Percentiles rank a stretch among this genome's conserved stretches.
Evolutionary conservation across 192 early-diverging fungal species (phyloP).

Genomic region (Chytriomyces hyalinus): DNA sequence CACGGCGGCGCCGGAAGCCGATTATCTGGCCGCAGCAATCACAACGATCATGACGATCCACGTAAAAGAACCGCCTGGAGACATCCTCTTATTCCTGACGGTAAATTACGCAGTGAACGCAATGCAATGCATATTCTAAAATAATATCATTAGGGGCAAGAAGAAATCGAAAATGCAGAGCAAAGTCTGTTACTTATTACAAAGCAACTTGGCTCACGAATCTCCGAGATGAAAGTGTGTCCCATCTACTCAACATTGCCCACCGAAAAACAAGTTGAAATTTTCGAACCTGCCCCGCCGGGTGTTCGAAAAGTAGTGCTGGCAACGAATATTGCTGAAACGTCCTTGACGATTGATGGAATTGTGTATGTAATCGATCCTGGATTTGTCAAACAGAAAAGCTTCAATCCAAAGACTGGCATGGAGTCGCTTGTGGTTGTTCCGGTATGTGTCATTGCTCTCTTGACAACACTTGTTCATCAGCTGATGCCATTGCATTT

Average conservation of each 20-base stretch:
- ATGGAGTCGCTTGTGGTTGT: constrained; percentile 96
- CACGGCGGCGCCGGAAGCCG: constrained; percentile 95
- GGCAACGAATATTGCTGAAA: constrained; percentile 99
- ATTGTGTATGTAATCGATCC: constrained; percentile 95
- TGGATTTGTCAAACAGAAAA: constrained; percentile 96
- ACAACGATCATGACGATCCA: constrained; percentile 73
- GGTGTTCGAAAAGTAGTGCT: constrained; percentile 82
- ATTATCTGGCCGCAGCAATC: constrained; percentile 93
- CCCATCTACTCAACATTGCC: constrained; percentile 96
- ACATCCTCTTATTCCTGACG: constrained; percentile 95
- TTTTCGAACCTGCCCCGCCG: constrained; percentile 89
- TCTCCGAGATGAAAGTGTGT: constrained; percentile 80
- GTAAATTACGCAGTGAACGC: constrained; percentile 16
- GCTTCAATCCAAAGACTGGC: constrained; percentile 93
- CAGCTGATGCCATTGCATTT: neutral
- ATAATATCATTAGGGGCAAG: constrained; percentile 72
- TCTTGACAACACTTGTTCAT: constrained; percentile 13
- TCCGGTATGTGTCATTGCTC: constrained; percentile 61
- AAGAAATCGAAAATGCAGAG: constrained; percentile 94
- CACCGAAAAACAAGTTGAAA: constrained; percentile 91
- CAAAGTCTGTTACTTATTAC: constrained; percentile 69
- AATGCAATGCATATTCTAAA: neutral
- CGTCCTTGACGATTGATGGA: constrained; percentile 97
- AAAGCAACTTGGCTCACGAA: constrained; percentile 82
- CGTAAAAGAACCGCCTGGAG: constrained; percentile 84